phyloP scores from a whole-genome alignment of 129 eudicot genomes.

The Flaveria sonorensis region DNA sequence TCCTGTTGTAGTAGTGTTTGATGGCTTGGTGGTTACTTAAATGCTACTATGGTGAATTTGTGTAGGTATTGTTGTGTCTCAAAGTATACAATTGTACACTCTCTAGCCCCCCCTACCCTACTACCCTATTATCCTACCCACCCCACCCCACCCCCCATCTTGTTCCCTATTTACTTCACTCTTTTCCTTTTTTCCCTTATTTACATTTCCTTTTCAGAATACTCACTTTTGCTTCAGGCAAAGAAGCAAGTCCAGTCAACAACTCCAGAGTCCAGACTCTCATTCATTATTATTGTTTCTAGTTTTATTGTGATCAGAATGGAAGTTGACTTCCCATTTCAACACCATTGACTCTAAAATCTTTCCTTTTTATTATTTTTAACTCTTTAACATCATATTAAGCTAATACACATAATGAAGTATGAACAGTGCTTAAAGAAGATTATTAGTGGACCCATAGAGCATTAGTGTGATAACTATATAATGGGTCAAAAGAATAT shows the following conservation, averaged over 20 bases:
- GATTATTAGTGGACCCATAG: constrained; percentile 21
- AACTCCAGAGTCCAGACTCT: constrained; percentile 24
- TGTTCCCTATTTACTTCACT: constrained; percentile 45
- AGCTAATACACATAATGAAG: constrained; percentile 13
- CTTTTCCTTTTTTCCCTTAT: constrained; percentile 39
- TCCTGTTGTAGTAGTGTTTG: constrained; percentile 15
- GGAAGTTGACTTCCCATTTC: constrained; percentile 34
- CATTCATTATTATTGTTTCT: constrained; percentile 34
- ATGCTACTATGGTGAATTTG: constrained; percentile 26
- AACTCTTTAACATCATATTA: neutral
- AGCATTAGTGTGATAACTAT: constrained; percentile 11
- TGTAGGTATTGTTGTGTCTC: constrained; percentile 26
- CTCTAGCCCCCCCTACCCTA: constrained; percentile 10
- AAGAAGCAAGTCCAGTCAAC: constrained; percentile 27
- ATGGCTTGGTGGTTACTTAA: neutral
- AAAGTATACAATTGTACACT: constrained; percentile 14
- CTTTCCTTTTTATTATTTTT: neutral
- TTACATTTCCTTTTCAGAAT: constrained; percentile 44
- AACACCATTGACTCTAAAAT: constrained; percentile 23
- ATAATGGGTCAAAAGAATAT: constrained; percentile 26
- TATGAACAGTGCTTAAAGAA: constrained; percentile 21
- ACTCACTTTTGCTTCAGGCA: constrained; percentile 41
- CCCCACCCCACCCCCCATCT: constrained; percentile 14
- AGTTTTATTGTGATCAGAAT: constrained; percentile 33
- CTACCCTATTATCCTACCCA: neutral